Base-by-base conservation (phyloP, 305 asterid genomes). In the Fraxinus greggii region DNA sequence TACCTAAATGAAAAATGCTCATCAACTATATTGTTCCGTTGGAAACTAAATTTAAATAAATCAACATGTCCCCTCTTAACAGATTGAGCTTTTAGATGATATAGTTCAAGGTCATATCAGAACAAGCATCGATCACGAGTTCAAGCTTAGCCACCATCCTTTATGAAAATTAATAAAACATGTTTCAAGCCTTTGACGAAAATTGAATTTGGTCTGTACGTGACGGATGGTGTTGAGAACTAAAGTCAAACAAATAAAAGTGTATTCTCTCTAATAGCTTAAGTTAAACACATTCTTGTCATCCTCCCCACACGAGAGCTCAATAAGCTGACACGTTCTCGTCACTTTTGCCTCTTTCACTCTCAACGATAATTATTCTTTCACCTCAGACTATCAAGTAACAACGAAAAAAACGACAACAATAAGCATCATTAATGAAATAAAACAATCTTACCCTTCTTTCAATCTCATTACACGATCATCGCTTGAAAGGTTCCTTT, bases 401-500 rank as follows among this genome's bases (percentile, higher is more conserved):
- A 26, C 24, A 38, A 35, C 9, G 51, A 72, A 15, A 76, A 48
- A 61, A 83, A 76, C 28, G 51, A 74, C 24, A 81, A 26, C 21
- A 79, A 42, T 75, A 61, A 61, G 31, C 28, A 61, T 61, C 70
- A 21, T 59, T 21, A 31, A 45, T 35, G 74, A 72, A 69, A 61
- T 19, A 21, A 17, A 32, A 45, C 78, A 74, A 78, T 61, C 75
- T 85, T 89, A 93, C 97, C 97, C 95, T 93, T 93, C 97, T 85
- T 91, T 90, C 80, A 93, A 84, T 63, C 94, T 90, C 97, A 93
- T 93, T 28, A 85, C 82, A 23, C 93, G 89, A 82, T 89, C 95
- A 85, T 93, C 97, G 26, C 91, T 89, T 17, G 97, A 93, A n/a
- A 93, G 92, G 56, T 89, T 90, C 76, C 97, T 84, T 17, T 81